Evolutionary conservation across 805 yeast genomes (phyloP), one percentile per base, ranked within the genome.

Genomic region (Hanseniaspora occidentalis): DNA sequence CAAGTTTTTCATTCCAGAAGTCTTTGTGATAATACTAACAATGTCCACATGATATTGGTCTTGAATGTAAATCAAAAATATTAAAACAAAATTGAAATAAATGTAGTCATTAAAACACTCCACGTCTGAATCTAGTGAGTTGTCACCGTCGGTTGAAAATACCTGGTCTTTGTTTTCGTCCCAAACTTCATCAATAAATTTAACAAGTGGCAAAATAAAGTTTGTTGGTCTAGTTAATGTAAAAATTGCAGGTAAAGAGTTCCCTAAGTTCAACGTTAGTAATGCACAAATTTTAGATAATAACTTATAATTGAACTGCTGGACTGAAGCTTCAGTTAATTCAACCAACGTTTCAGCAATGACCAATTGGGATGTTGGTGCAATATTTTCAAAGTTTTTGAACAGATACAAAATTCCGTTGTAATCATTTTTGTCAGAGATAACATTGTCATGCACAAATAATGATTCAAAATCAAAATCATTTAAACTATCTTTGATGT

Each of bases 41-140:
- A 63, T 43, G 13, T 57, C 47, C 24, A 65, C 50, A 24, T 59
- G 58, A 45, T 63, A 71, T 29, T 69, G 60, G 37, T 60, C 57
- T 6, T 57, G 57, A n/a, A 68, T 50, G 14, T 62, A 51, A 2
- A 64, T 49, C 7, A 76, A 48, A 31, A 78, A 62, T 29, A 78
- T 52, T 20, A 80, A 50, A 1, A 77, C 61, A 36, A 74, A 65
- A 1, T 94, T 86, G 54, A 79, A 77, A 31, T 82, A 77, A 2
- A 84, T 65, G 50, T 77, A 82, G 11, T 66, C 57, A 27, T 81
- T 92, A 54, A 79, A 85, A 45, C 71, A 73, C 47, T 73, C 71
- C 42, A 66, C 65, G 40, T 74, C 81, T 39, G 73, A 79, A 35
- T 71, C 77, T 4, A 55, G 57, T 38, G 47, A 49, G 25, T 47